Percentiles rank a stretch among this genome's conserved stretches.
Evolutionary conservation across 1,284 basidiomycete species (phyloP).

Genomic region (Albatrellus sp.): DNA sequence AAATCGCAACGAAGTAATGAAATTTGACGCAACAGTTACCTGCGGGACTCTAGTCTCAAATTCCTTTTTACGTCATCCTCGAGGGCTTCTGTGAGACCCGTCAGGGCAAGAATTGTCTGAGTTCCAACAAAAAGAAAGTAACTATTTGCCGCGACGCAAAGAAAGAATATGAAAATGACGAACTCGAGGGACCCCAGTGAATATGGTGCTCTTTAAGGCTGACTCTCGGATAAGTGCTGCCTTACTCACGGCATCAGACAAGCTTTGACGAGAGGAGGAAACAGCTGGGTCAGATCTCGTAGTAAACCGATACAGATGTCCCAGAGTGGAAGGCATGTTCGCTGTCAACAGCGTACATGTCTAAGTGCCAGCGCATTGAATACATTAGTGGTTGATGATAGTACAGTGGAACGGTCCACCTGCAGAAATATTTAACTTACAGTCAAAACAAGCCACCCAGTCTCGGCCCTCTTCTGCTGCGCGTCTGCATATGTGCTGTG

Average conservation of each 20-base stretch:
- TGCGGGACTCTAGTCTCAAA: conserved; percentile 50
- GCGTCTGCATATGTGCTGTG: conserved; percentile 51
- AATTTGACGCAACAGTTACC: conserved; percentile 34
- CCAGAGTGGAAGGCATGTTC: conserved; percentile 73
- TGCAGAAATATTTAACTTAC: conserved; percentile 28
- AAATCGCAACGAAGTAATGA: neutral
- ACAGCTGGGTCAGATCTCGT: conserved; percentile 38
- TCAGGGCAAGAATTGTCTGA: conserved; percentile 76
- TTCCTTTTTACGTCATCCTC: conserved; percentile 68
- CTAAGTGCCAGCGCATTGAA: conserved; percentile 14
- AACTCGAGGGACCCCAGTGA: conserved; percentile 85
- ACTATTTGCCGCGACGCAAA: neutral
- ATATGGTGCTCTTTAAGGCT: conserved; percentile 87
- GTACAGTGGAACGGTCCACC: neutral
- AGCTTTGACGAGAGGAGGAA: conserved; percentile 26
- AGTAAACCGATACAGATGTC: conserved; percentile 69
- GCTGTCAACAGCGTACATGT: conserved; percentile 76
- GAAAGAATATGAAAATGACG: conserved; percentile 16
- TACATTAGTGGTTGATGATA: neutral
- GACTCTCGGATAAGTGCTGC: conserved; percentile 87
- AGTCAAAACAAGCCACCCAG: conserved; percentile 75
- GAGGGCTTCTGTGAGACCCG: conserved; percentile 60
- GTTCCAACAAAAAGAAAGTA: neutral
- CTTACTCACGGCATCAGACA: conserved; percentile 46
- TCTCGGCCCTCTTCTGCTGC: conserved; percentile 49